These are phyloP conservation scores for Aspergillus diversus DNA, from an alignment of 495 filamentous ascomycete genomes.

Conservation along the genomic window DNA sequence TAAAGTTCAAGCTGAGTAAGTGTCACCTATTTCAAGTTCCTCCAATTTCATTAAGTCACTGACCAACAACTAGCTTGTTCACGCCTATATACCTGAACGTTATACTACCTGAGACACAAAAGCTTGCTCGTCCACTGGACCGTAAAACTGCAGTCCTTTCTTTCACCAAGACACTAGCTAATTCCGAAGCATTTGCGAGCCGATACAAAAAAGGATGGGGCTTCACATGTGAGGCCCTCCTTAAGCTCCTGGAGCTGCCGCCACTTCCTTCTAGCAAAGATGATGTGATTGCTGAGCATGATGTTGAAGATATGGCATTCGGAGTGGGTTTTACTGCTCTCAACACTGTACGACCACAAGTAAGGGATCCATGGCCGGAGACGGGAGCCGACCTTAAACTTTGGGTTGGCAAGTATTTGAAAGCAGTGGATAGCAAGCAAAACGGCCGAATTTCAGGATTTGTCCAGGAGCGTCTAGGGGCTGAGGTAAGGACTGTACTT, in stretches of 20 bases:
- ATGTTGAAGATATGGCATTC: constrained; percentile 92
- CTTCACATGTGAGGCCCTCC: constrained; percentile 79
- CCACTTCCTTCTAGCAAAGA: constrained; percentile 73
- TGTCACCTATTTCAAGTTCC: constrained; percentile 4
- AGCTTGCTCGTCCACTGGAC: constrained; percentile 82
- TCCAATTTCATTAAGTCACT: constrained; percentile 20
- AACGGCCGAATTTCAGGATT: constrained; percentile 58
- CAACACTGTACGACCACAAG: constrained; percentile 75
- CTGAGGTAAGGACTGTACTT: constrained; percentile 58
- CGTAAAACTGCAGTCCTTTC: constrained; percentile 93
- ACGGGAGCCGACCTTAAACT: constrained; percentile 71
- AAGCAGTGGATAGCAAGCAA: constrained; percentile 59
- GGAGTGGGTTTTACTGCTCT: constrained; percentile 91
- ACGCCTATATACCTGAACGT: constrained; percentile 80
- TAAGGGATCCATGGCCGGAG: constrained; percentile 79
- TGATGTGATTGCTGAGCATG: constrained; percentile 77
- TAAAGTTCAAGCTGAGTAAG: constrained; percentile 71
- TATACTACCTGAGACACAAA: constrained; percentile 84
- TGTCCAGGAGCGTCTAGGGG: constrained; percentile 61
- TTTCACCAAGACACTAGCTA: constrained; percentile 84
- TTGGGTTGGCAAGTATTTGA: constrained; percentile 78
- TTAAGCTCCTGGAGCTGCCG: constrained; percentile 86
- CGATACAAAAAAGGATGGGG: constrained; percentile 85
- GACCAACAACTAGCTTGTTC: constrained; percentile 63
- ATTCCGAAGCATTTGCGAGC: constrained; percentile 76